These are phyloP conservation scores for Nicotiana benthamiana DNA, from an alignment of 257 asterid species.

Conservation along the genomic window DNA sequence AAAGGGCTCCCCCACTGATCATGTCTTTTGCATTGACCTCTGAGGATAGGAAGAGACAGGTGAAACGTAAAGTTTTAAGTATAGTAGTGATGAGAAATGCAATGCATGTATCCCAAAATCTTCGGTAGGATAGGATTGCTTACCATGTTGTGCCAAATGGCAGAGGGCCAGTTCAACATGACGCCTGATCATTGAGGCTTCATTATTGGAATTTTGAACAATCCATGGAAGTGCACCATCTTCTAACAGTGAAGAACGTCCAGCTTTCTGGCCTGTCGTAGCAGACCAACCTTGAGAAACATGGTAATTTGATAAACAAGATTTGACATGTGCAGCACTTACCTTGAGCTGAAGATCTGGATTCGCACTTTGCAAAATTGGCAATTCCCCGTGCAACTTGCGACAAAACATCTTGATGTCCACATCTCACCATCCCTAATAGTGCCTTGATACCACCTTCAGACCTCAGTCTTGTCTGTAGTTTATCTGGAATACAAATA, in stretches of 20 bases:
- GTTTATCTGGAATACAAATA: slow-evolving; percentile 50
- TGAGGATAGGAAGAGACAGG: slow-evolving; percentile 22
- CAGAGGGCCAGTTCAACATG: slow-evolving; percentile 98
- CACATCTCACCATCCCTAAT: slow-evolving; percentile 91
- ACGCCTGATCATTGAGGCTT: slow-evolving; percentile 89
- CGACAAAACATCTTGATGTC: slow-evolving; percentile 93
- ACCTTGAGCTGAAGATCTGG: slow-evolving; percentile 89
- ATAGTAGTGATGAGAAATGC: neutral
- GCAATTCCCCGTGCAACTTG: slow-evolving; percentile 99
- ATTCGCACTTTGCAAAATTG: slow-evolving; percentile 94
- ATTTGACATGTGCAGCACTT: neutral
- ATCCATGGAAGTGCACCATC: slow-evolving; percentile 95
- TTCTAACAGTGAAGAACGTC: slow-evolving; percentile 76
- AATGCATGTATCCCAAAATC: neutral
- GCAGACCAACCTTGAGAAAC: slow-evolving; percentile 5
- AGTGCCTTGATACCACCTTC: slow-evolving; percentile 98
- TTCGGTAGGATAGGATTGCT: neutral
- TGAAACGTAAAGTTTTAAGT: neutral
- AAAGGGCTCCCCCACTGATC: slow-evolving; percentile 92
- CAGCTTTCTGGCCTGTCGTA: slow-evolving; percentile 53
- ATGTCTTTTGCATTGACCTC: slow-evolving; percentile 86
- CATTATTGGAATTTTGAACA: slow-evolving; percentile 93
- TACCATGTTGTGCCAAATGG: slow-evolving; percentile 99
- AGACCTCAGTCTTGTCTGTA: slow-evolving; percentile 81
- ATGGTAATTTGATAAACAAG: neutral